These are phyloP conservation scores for Baorangia bicolor DNA, from an alignment of 768 basidiomycete species.

Conservation along the genomic window DNA sequence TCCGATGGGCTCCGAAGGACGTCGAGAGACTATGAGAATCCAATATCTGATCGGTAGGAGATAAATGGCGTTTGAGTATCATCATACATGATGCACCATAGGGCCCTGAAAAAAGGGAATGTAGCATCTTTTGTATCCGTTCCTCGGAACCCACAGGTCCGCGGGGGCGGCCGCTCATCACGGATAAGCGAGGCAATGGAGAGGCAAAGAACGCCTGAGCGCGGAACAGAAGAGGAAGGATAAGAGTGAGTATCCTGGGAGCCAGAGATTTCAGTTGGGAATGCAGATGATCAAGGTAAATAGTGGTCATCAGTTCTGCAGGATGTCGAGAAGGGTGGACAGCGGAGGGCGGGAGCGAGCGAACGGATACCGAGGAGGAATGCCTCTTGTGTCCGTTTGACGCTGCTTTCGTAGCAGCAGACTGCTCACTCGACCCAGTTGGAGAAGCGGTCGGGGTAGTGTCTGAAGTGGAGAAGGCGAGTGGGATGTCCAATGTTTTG, in stretches of 20 bases:
- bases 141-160: slow-evolving; percentile 45
- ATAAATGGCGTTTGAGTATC: slow-evolving; percentile 58
- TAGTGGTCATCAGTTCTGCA: slow-evolving; percentile 58
- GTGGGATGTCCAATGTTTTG: slow-evolving; percentile 42
- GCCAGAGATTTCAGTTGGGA: slow-evolving; percentile 60
- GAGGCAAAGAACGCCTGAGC: slow-evolving; percentile 62
- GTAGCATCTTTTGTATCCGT: slow-evolving; percentile 54
- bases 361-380: slow-evolving; percentile 57
- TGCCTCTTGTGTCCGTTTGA: slow-evolving; percentile 53
- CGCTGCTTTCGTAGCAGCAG: slow-evolving; percentile 18
- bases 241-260: slow-evolving; percentile 48
- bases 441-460: slow-evolving; percentile 29
- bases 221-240: slow-evolving; percentile 75
- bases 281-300: slow-evolving; percentile 65
- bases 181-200: slow-evolving; percentile 66
- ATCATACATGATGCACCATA: slow-evolving; percentile 65
- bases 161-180: slow-evolving; percentile 40
- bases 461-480: slow-evolving; percentile 15
- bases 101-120: slow-evolving; percentile 58
- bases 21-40: slow-evolving; percentile 35
- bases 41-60: slow-evolving; percentile 30
- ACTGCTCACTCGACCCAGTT: slow-evolving; percentile 31
- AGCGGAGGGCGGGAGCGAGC: slow-evolving; percentile 39
- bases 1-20: slow-evolving; percentile 60
- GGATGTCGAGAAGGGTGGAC: slow-evolving; percentile 43